A percentile compares a stretch with the other conserved stretches of the same genome.
phyloP scores from a whole-genome alignment of 441 rosid genomes.

The Mallotus repandus region DNA sequence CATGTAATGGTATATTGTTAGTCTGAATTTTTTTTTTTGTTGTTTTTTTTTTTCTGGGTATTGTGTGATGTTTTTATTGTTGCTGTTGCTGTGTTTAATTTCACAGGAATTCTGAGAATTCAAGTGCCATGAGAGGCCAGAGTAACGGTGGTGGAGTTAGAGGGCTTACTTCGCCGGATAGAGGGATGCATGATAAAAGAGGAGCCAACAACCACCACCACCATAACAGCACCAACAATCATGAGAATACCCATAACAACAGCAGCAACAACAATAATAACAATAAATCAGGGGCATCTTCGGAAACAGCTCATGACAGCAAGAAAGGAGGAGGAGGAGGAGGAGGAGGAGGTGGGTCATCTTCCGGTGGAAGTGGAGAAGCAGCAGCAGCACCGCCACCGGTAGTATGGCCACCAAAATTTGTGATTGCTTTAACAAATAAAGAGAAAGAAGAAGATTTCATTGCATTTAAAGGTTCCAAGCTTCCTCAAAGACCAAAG shows the following conservation, averaged over 20 bases:
- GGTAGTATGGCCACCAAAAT: constrained; percentile 65
- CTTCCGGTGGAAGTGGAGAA: constrained; percentile 71
- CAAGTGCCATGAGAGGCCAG: constrained; percentile 63
- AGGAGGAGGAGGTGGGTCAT: constrained; percentile 46
- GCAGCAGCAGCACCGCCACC: constrained; percentile 40
- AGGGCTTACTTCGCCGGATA: constrained; percentile 49
- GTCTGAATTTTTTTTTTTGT: neutral
- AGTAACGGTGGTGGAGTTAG: constrained; percentile 50
- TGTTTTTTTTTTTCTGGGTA: constrained; percentile 8
- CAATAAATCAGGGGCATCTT: constrained; percentile 49
- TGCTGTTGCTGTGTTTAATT: neutral
- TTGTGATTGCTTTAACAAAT: constrained; percentile 65
- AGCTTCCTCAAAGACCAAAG: constrained; percentile 74
- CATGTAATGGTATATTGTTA: neutral
- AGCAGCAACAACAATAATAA: constrained; percentile 23
- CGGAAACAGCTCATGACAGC: constrained; percentile 61
- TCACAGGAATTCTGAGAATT: constrained; percentile 56
- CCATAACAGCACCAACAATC: constrained; percentile 18
- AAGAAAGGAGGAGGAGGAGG: constrained; percentile 58
- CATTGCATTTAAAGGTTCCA: constrained; percentile 66
- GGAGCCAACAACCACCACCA: constrained; percentile 20
- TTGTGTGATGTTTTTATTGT: neutral
- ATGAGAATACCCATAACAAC: constrained; percentile 19
- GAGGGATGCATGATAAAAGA: constrained; percentile 54
- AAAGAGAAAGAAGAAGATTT: constrained; percentile 84